A percentile compares a stretch with the other conserved stretches of the same genome.
Evolutionary conservation across 257 asterid genomes (phyloP).

Genomic region (Anisodus tanguticus): DNA sequence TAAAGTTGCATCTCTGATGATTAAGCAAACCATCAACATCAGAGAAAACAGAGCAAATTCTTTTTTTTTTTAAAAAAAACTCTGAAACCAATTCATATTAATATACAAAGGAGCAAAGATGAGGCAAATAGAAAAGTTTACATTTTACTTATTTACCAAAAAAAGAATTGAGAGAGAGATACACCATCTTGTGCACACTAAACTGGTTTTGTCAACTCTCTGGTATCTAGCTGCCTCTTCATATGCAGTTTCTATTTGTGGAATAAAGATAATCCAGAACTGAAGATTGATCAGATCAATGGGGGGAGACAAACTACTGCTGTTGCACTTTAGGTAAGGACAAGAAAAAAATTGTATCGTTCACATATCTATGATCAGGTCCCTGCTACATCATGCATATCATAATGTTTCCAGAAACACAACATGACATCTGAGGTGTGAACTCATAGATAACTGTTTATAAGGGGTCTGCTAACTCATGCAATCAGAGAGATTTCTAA

Average conservation of each 20-base stretch:
- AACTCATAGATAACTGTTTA: background rate
- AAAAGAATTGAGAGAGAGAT: background rate
- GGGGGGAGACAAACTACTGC: background rate
- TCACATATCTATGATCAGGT: background rate
- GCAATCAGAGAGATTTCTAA: background rate
- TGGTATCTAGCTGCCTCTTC: constrained; percentile 12
- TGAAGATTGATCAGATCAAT: background rate
- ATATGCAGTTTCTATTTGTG: background rate
- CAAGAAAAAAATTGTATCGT: background rate
- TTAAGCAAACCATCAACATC: constrained; percentile 38
- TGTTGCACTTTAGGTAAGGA: background rate
- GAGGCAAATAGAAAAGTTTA: background rate
- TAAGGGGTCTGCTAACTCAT: background rate
- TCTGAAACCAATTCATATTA: background rate
- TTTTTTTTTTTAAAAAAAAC: background rate
- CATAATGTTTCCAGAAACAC: constrained; percentile 11
- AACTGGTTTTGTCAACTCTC: background rate
- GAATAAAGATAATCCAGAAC: constrained; percentile 26
- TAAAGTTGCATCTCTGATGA: constrained; percentile 79
- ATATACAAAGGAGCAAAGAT: background rate
- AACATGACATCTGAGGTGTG: background rate
- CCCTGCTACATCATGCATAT: background rate
- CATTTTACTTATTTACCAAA: background rate
- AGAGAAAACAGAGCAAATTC: constrained; percentile 29
- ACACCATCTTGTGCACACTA: background rate